Evolutionary conservation across 495 filamentous ascomycete genomes (phyloP), one percentile per base, ranked within the genome.

Genomic region (Aspergillus haitiensis): DNA sequence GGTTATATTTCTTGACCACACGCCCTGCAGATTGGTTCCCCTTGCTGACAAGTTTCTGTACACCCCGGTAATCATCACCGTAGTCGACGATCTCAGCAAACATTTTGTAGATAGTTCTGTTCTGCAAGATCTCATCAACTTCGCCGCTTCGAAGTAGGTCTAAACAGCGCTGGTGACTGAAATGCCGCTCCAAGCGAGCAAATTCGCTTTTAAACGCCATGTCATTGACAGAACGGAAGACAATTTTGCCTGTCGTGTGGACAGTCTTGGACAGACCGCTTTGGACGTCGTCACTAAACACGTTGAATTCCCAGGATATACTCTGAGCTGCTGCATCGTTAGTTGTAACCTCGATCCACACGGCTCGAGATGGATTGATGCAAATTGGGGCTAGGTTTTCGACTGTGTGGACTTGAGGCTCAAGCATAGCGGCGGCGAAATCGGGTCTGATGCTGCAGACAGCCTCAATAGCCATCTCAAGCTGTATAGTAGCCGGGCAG

Each of bases 401-500:
- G 3, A 46, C 13, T 0, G 3, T 7, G 4, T 16, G 67, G 13
- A 81, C 49, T 33, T 68, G 49, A 0, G 76, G 55, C 42, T 39
- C 75, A 36, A 72, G 63, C 4, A 69, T 10, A 9, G n/a, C 52
- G 0, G 40, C 37, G 0, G 35, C 33, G 2, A 16, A 54, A 0
- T 78, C 70, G 0, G 77, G 65, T 50, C 58, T 65, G 2, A 83
- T 55, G 45, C 68, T 74, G 0, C 56, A 21, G 3, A 81, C 32
- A 12, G 80, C 75, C 11, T 81, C 77, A 18, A 81, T 72, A 2
- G 69, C 71, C 10, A 84, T 76, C 33, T 76, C 73, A 9, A 81
- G 44, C 57, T 78, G 60, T 0, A 82, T 34, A 7, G 74, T 79
- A 0, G 68, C 72, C 0, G 79, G 81, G 42, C 76, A 81, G 11